phyloP scores from a whole-genome alignment of 768 basidiomycete genomes.

The Suillus discolor region DNA sequence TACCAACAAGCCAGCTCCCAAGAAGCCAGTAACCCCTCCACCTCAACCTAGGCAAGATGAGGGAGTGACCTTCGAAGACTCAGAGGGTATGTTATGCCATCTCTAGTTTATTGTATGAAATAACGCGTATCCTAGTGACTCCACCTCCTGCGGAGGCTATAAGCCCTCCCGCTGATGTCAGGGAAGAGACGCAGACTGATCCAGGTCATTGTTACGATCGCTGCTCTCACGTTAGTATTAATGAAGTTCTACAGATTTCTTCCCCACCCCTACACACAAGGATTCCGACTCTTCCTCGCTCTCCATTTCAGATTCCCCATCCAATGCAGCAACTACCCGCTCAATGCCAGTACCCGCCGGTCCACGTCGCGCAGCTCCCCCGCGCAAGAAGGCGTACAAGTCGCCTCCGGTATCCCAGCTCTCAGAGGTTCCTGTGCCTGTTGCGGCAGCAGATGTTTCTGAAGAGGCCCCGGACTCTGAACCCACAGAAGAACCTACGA shows the following conservation, averaged over 20 bases:
- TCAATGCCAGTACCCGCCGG: slow-evolving; percentile 76
- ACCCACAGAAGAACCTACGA: neutral
- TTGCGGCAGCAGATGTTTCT: slow-evolving; percentile 10
- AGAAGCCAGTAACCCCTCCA: slow-evolving; percentile 27
- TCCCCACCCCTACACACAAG: slow-evolving; percentile 8
- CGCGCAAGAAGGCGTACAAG: slow-evolving; percentile 64
- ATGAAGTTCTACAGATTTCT: slow-evolving; percentile 28
- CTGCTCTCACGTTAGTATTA: slow-evolving; percentile 10
- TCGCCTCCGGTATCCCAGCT: slow-evolving; percentile 41
- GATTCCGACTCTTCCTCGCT: slow-evolving; percentile 29
- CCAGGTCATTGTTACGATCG: slow-evolving; percentile 18
- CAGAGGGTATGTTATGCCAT: slow-evolving; percentile 21
- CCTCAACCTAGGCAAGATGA: slow-evolving; percentile 25
- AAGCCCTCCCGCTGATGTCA: slow-evolving; percentile 1
- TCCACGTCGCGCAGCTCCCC: slow-evolving; percentile 75
- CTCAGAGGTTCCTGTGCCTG: slow-evolving; percentile 29
- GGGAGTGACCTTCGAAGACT: slow-evolving; percentile 6
- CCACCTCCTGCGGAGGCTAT: slow-evolving; percentile 19
- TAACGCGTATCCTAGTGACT: slow-evolving; percentile 13
- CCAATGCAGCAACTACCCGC: slow-evolving; percentile 33
- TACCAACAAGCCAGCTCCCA: slow-evolving; percentile 51
- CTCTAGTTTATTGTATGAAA: neutral
- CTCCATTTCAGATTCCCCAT: slow-evolving; percentile 22
- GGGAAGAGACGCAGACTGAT: slow-evolving; percentile 14
- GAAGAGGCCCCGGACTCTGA: neutral